These are phyloP conservation scores for Hypoxylon subgilvum DNA, from an alignment of 495 filamentous ascomycete species.

Conservation along the genomic window DNA sequence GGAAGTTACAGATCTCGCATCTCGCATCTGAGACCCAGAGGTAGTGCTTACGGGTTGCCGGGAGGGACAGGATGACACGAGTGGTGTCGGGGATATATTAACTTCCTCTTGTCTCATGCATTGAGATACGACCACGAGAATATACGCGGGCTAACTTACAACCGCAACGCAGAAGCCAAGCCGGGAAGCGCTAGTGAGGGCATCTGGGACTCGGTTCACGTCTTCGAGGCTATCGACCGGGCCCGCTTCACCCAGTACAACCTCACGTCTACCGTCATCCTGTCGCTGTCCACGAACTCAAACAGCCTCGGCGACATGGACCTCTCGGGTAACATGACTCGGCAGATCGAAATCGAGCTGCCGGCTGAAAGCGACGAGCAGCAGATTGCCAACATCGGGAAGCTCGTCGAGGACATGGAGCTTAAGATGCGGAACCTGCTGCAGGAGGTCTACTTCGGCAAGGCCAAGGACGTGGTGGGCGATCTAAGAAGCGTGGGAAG, in stretches of 20 bases:
- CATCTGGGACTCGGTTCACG: conserved; percentile 97
- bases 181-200: conserved; percentile 76
- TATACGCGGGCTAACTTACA: conserved; percentile 17
- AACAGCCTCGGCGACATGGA: conserved; percentile 86
- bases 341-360: conserved; percentile 90
- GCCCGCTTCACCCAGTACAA: conserved; percentile 94
- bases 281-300: conserved; percentile 76
- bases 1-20: conserved; percentile 35
- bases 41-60: conserved; percentile 19
- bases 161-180: conserved; percentile 47
- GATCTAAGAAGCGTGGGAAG: conserved; percentile 89
- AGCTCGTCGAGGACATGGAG: conserved; percentile 99
- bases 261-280: conserved; percentile 94
- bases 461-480: conserved; percentile 98
- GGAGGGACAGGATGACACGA: conserved; percentile 36
- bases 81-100: conserved; percentile 25
- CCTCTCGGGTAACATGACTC: conserved; percentile 95
- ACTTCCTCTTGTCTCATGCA: conserved; percentile 5
- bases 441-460: conserved; percentile 99
- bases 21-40: conserved; percentile 21
- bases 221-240: conserved; percentile 93
- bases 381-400: conserved; percentile 94
- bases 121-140: conserved; percentile 14
- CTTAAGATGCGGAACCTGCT: conserved; percentile 98
- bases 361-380: conserved; percentile 87